These are phyloP conservation scores for Entophlyctis luteolus DNA, from an alignment of 192 early-diverging fungal genomes.

Conservation along the genomic window DNA sequence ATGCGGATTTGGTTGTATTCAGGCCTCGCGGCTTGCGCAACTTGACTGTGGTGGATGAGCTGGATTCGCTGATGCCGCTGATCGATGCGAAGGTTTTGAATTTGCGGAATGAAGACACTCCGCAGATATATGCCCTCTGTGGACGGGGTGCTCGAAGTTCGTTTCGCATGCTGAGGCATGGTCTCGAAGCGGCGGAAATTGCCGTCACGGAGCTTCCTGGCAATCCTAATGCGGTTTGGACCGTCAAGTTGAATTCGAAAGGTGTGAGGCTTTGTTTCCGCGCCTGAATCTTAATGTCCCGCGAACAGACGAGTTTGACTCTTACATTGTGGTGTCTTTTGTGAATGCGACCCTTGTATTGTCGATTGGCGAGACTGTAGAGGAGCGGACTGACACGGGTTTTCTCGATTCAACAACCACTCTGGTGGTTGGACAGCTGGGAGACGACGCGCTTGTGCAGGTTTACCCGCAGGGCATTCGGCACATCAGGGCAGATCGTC, in stretches of 20 bases:
- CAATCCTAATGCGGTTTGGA: conserved; percentile 90
- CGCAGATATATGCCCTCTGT: conserved; percentile 88
- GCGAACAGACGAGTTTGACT: conserved; percentile 58
- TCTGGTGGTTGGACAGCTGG: conserved; percentile 75
- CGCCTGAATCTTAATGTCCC: neutral
- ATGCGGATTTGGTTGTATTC: conserved; percentile 57
- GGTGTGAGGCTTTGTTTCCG: conserved; percentile 8
- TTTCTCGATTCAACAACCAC: conserved; percentile 81
- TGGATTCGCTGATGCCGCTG: conserved; percentile 77
- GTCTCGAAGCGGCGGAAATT: conserved; percentile 86
- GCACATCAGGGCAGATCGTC: conserved; percentile 80
- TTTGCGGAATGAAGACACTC: conserved; percentile 83
- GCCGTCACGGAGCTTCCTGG: conserved; percentile 90
- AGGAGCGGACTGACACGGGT: conserved; percentile 89
- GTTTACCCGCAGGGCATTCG: conserved; percentile 84
- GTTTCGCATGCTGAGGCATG: conserved; percentile 87
- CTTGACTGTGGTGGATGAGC: conserved; percentile 84
- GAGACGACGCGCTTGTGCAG: conserved; percentile 76
- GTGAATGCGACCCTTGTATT: conserved; percentile 88
- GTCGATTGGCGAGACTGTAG: conserved; percentile 85
- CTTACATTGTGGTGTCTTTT: conserved; percentile 91
- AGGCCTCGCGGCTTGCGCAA: conserved; percentile 75
- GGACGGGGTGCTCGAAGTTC: conserved; percentile 76
- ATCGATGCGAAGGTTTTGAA: conserved; percentile 83
- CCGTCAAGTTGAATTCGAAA: conserved; percentile 42